Percentiles rank a stretch among this genome's conserved stretches.
These are phyloP conservation scores for Aspergillus coremiiformis DNA, from an alignment of 495 filamentous ascomycete genomes.

Conservation along the genomic window DNA sequence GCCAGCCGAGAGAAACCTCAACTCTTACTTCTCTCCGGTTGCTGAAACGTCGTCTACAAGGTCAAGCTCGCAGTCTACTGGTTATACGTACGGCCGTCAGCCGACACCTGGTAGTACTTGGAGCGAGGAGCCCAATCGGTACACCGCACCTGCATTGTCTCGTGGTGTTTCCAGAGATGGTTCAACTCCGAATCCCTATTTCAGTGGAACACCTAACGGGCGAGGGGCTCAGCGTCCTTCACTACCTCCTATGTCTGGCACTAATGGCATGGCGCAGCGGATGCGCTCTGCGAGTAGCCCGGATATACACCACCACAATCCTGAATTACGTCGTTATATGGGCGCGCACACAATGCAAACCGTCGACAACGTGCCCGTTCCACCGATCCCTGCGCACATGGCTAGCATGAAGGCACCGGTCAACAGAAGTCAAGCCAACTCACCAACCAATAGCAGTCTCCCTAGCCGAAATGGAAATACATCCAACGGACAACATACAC, in stretches of 20 bases:
- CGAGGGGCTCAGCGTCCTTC: slow-evolving; percentile 70
- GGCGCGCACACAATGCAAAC: slow-evolving; percentile 57
- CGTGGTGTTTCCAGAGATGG: slow-evolving; percentile 75
- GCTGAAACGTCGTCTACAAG: slow-evolving; percentile 80
- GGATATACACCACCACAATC: slow-evolving; percentile 52
- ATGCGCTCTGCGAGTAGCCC: slow-evolving; percentile 65
- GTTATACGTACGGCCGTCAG: slow-evolving; percentile 74
- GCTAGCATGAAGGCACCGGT: slow-evolving; percentile 51
- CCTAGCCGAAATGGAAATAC: slow-evolving; percentile 32
- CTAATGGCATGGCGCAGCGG: slow-evolving; percentile 46
- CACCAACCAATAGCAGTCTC: slow-evolving; percentile 47
- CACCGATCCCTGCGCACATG: slow-evolving; percentile 55
- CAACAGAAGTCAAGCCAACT: slow-evolving; percentile 62
- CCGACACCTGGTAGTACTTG: slow-evolving; percentile 50
- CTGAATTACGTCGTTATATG: slow-evolving; percentile 41
- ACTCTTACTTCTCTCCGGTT: slow-evolving; percentile 89
- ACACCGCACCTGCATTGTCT: slow-evolving; percentile 79
- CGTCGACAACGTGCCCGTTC: slow-evolving; percentile 58
- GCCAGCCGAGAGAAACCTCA: slow-evolving; percentile 46
- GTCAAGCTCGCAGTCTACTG: slow-evolving; percentile 65
- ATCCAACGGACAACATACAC: slow-evolving; percentile 12
- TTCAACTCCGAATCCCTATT: slow-evolving; percentile 49
- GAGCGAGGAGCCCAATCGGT: slow-evolving; percentile 65
- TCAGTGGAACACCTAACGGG: slow-evolving; percentile 46
- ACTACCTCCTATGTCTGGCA: slow-evolving; percentile 63